Evolutionary conservation across 495 filamentous ascomycete genomes (phyloP).

Genomic region (Penicillium nucicola): DNA sequence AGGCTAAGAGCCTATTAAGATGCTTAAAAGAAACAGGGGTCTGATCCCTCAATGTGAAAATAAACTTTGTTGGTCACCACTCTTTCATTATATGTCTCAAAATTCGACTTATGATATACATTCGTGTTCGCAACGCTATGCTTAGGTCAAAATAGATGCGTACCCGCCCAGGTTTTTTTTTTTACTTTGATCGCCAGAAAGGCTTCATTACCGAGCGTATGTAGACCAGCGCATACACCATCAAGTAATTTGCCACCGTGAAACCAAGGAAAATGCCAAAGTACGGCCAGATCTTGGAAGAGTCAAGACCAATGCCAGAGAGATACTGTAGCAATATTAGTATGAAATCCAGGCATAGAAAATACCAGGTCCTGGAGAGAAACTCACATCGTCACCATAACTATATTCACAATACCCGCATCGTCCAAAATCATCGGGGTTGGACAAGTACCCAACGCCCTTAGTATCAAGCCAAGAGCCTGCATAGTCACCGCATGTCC

Average conservation of each 20-base stretch:
- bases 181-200: slow-evolving; percentile 38
- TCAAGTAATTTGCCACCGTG: slow-evolving; percentile 63
- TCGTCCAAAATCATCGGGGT: slow-evolving; percentile 25
- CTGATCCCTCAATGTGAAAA: too few relatives aligned
- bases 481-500: slow-evolving; percentile 73
- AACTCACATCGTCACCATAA: slow-evolving; percentile 51
- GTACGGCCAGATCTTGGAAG: slow-evolving; percentile 61
- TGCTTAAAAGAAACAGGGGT: too few relatives aligned
- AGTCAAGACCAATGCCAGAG: slow-evolving; percentile 55
- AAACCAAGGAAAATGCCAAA: slow-evolving; percentile 74
- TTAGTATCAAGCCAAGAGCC: slow-evolving; percentile 56
- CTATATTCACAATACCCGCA: slow-evolving; percentile 62
- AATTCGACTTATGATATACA: background rate
- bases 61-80: too few relatives aligned
- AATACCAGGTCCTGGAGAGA: background rate
- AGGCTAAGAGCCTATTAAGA: too few relatives aligned
- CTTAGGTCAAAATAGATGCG: too few relatives aligned
- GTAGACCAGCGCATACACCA: slow-evolving; percentile 57
- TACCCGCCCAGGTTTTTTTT: too few relatives aligned
- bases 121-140: background rate
- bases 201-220: slow-evolving; percentile 37
- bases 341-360: background rate
- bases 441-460: slow-evolving; percentile 64
- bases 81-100: too few relatives aligned
- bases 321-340: slow-evolving; percentile 53